phyloP scores from a whole-genome alignment of 768 basidiomycete genomes.

The Lyophyllum semitale region DNA sequence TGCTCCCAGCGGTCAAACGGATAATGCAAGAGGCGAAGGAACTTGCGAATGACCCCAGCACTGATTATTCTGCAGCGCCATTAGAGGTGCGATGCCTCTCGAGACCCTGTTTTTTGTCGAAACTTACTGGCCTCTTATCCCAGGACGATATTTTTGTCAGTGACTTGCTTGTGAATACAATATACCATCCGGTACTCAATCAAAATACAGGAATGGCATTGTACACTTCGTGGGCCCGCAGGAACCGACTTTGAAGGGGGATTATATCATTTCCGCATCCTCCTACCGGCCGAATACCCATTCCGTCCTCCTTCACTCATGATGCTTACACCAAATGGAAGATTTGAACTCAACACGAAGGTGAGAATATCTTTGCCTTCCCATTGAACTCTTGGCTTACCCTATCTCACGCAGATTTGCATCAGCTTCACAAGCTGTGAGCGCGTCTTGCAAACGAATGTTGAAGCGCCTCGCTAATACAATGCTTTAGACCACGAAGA shows the following conservation, averaged over 20 bases:
- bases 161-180: conserved; percentile 12
- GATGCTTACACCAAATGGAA: conserved; percentile 95
- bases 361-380: conserved; percentile 41
- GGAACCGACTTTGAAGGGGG: conserved; percentile 94
- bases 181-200: conserved; percentile 19
- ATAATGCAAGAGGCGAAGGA: conserved; percentile 97
- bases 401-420: conserved; percentile 63
- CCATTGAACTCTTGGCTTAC: neutral
- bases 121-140: conserved; percentile 10
- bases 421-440: conserved; percentile 90
- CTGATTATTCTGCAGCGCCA: conserved; percentile 85
- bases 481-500: conserved; percentile 80
- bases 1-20: conserved; percentile 80
- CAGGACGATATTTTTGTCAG: conserved; percentile 90
- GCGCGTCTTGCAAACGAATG: conserved; percentile 25
- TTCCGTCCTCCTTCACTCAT: conserved; percentile 95
- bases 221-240: conserved; percentile 86
- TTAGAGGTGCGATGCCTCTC: conserved; percentile 56
- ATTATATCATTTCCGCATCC: conserved; percentile 92
- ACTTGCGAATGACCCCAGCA: conserved; percentile 79
- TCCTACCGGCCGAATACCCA: conserved; percentile 92
- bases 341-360: conserved; percentile 96
- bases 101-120: neutral
- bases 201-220: conserved; percentile 80
- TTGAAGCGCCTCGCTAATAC: conserved; percentile 2